Evolutionary conservation across 495 filamentous ascomycete species (phyloP).

Genomic region (Xylaria castorea): DNA sequence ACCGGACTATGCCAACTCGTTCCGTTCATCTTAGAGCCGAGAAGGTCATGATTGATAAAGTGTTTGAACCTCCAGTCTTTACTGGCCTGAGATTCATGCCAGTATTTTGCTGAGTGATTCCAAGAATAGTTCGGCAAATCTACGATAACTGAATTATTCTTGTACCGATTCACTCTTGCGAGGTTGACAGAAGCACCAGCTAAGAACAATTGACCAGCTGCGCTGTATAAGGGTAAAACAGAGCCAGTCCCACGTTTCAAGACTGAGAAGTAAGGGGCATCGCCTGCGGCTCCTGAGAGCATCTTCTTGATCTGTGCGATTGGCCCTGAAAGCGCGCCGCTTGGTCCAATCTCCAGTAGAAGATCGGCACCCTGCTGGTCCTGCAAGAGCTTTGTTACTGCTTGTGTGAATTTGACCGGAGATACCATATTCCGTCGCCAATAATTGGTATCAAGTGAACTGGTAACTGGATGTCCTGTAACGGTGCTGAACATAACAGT

Average conservation of each 20-base stretch:
- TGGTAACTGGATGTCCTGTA: slow-evolving; percentile 32
- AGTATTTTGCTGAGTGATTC: slow-evolving; percentile 47
- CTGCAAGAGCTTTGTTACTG: slow-evolving; percentile 21
- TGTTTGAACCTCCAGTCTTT: slow-evolving; percentile 36
- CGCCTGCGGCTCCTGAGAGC: not conserved
- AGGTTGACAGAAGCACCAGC: not conserved
- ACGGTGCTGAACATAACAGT: slow-evolving; percentile 48
- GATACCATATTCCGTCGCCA: slow-evolving; percentile 44
- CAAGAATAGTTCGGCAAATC: slow-evolving; percentile 56
- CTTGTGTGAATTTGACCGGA: slow-evolving; percentile 48
- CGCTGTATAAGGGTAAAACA: slow-evolving; percentile 26
- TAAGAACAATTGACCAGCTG: slow-evolving; percentile 40
- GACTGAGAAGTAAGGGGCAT: slow-evolving; percentile 35
- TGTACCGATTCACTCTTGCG: not conserved
- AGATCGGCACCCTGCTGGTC: slow-evolving; percentile 23
- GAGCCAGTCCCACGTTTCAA: slow-evolving; percentile 18
- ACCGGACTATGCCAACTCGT: slow-evolving; percentile 18
- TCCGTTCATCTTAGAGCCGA: slow-evolving; percentile 28
- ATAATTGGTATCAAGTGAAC: slow-evolving; percentile 33
- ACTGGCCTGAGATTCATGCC: slow-evolving; percentile 41
- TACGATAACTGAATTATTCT: slow-evolving; percentile 15
- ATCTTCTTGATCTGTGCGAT: slow-evolving; percentile 47
- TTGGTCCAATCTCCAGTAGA: slow-evolving; percentile 62
- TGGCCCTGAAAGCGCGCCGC: slow-evolving; percentile 52
- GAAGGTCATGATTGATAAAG: slow-evolving; percentile 33